Evolutionary conservation across 2,329 filamentous ascomycete species (phyloP).

Genomic region (Epichloe sp.): DNA sequence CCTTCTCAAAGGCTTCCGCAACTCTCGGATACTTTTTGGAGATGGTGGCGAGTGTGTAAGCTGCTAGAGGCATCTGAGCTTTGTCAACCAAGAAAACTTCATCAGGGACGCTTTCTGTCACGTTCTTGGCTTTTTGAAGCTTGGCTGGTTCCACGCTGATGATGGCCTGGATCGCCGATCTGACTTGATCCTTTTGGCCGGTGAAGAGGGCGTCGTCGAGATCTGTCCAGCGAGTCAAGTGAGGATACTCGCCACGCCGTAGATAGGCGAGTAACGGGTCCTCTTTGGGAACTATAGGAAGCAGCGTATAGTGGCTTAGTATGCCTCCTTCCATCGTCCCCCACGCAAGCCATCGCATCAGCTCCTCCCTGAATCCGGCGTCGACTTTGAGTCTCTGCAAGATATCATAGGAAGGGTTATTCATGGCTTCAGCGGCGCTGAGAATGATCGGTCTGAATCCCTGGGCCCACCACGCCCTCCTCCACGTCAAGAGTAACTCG

Average conservation of each 20-base stretch:
- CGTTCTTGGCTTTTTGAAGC: constrained; percentile 42
- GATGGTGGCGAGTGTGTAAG: constrained; percentile 56
- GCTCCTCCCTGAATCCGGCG: constrained; percentile 49
- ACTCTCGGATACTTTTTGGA: constrained; percentile 54
- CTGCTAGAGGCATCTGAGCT: constrained; percentile 56
- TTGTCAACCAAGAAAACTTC: constrained; percentile 53
- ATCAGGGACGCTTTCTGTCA: constrained; percentile 48
- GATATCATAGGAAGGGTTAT: constrained; percentile 64
- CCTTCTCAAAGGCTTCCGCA: constrained; percentile 44
- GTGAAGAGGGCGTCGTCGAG: constrained; percentile 61
- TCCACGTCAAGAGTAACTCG: constrained; percentile 72
- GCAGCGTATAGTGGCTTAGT: constrained; percentile 61
- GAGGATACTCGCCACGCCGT: constrained; percentile 61
- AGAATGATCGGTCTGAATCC: constrained; percentile 80
- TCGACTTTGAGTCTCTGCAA: constrained; percentile 52
- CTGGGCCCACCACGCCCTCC: constrained; percentile 88
- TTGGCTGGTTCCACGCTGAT: constrained; percentile 35
- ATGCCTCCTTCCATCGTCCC: constrained; percentile 78
- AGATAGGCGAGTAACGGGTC: constrained; percentile 61
- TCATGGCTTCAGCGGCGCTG: constrained; percentile 65
- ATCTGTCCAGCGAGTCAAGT: constrained; percentile 60
- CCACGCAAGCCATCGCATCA: constrained; percentile 87
- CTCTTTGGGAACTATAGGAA: constrained; percentile 70
- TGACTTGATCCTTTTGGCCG: constrained; percentile 52
- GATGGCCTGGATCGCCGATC: constrained; percentile 46